A percentile compares a stretch with the other conserved stretches of the same genome.
Conservation (phyloP, 352 stramenopile species). For the Phytophthora brassicae region DNA sequence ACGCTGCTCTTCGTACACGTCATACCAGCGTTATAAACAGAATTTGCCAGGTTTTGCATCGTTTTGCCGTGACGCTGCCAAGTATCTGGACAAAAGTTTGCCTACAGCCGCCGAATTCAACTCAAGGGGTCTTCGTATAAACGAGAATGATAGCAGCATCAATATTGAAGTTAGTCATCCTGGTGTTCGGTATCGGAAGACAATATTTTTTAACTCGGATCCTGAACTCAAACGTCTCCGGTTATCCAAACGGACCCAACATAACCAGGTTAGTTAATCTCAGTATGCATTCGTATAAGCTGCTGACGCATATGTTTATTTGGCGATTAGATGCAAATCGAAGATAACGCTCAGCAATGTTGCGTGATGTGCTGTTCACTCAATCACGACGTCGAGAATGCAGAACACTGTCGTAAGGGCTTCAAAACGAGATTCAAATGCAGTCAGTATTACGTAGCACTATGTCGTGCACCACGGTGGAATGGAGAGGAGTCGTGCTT, state of each 20-base stretch:
- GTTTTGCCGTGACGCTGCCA: slow-evolving; percentile 2
- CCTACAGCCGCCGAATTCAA: background rate
- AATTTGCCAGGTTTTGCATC: background rate
- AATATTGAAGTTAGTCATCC: too few relatives aligned
- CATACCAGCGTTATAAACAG: background rate
- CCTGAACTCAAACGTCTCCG: background rate
- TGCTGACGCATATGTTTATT: background rate
- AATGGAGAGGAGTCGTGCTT: background rate
- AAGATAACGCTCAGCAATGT: background rate
- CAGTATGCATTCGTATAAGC: background rate
- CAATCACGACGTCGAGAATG: slow-evolving; percentile 3
- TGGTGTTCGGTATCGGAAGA: background rate
- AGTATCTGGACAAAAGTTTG: slow-evolving; percentile 1
- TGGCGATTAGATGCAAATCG: slow-evolving; percentile 4
- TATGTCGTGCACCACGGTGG: background rate
- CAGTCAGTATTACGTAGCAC: background rate
- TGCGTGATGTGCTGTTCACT: slow-evolving; percentile 3
- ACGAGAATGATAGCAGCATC: background rate
- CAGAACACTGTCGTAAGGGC: slow-evolving; percentile 1
- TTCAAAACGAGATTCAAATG: slow-evolving; percentile 6
- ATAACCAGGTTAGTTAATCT: background rate
- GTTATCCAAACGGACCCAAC: slow-evolving; percentile 1
- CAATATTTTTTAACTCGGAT: slow-evolving; percentile 1
- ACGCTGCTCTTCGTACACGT: slow-evolving; percentile 1
- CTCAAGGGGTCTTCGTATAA: background rate